Base-by-base conservation (phyloP, 2,329 filamentous ascomycete genomes). In the Stemphylium vesicarium region DNA sequence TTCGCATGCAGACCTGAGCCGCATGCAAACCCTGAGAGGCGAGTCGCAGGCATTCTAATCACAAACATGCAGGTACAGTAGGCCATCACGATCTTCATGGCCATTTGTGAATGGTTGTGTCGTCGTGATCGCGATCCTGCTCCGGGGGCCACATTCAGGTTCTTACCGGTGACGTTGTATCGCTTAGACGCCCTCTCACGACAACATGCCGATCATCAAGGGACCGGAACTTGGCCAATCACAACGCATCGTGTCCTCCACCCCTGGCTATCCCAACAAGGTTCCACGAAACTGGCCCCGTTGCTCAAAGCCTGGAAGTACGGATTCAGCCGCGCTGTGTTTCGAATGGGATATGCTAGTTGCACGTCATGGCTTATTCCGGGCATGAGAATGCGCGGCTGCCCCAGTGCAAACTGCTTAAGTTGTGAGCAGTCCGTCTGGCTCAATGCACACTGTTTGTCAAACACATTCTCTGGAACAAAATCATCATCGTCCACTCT, bases 141-240 rank as follows among this genome's bases (percentile, higher is more conserved):
- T 32, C 54, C 45, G 42, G 59, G 51, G 51, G 53, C 57, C 57
- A 53, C 58, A 41, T 44, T 36, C 24, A 52, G 50, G 43, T 51
- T 51, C 41, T 51, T 53, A 32, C 56, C 53, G n/a, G 64, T 73
- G 70, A 73, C 70, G 70, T 66, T 63, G 53, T 66, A 47, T 57
- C 42, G 46, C 63, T 70, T 66, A 59, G 62, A 58, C 45, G 39
- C 46, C 58, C 56, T 37, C 50, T 45, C 53, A 40, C 20, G 22
- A 49, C 33, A 24, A 47, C 35, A 49, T 48, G 56, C 56, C 36
- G 56, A 70, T 66, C 61, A 44, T 53, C 59, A 53, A 63, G 44
- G 58, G 50, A 50, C 43, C 16, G 15, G 39, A 16, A 32, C 12
- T 33, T 41, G 7, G 22, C 69, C 69, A 71, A 71, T 71, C 58